A percentile compares a stretch with the other conserved stretches of the same genome.
These are phyloP conservation scores for Cytospora piceae DNA, from an alignment of 2,329 filamentous ascomycete species.

Conservation along the genomic window DNA sequence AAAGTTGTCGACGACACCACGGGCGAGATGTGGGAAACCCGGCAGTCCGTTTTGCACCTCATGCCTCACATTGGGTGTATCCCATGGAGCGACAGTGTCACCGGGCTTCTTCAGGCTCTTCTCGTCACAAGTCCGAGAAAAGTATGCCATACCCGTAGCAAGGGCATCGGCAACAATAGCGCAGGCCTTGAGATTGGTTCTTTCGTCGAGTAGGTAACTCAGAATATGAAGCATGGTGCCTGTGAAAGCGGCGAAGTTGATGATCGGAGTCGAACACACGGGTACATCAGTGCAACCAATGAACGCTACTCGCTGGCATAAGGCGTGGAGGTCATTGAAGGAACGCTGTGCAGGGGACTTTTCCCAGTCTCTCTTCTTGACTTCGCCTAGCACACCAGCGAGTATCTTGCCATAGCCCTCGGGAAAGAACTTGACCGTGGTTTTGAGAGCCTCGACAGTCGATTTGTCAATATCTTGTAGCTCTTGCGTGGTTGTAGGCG, in stretches of 20 bases:
- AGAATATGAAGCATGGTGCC: conserved; percentile 38
- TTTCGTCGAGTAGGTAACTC: conserved; percentile 18
- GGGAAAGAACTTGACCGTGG: conserved; percentile 26
- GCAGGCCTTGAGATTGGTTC: conserved; percentile 15
- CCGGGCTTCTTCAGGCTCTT: conserved; percentile 4
- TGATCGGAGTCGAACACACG: conserved; percentile 38
- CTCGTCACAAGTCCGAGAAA: conserved; percentile 7
- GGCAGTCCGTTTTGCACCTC: conserved; percentile 12
- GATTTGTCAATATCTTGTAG: conserved; percentile 29
- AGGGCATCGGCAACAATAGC: conserved; percentile 20
- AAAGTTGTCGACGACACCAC: conserved; percentile 13
- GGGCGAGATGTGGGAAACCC: conserved; percentile 19
- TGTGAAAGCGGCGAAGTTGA: conserved; percentile 47
- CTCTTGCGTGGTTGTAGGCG: conserved; percentile 9
- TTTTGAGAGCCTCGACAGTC: conserved; percentile 38
- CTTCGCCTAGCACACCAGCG: conserved; percentile 34
- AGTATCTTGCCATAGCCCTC: conserved; percentile 30
- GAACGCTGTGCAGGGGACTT: conserved; percentile 26
- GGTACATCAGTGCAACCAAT: conserved; percentile 50
- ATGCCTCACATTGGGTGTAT: neutral
- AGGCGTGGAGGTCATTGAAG: conserved; percentile 40
- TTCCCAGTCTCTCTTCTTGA: conserved; percentile 30
- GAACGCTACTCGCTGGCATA: conserved; percentile 47
- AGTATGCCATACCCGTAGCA: conserved; percentile 20
- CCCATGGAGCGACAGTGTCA: neutral